Percentiles rank a stretch among this genome's conserved stretches.
phyloP scores from a whole-genome alignment of 192 early-diverging fungal genomes.

The Thamnidium elegans region DNA sequence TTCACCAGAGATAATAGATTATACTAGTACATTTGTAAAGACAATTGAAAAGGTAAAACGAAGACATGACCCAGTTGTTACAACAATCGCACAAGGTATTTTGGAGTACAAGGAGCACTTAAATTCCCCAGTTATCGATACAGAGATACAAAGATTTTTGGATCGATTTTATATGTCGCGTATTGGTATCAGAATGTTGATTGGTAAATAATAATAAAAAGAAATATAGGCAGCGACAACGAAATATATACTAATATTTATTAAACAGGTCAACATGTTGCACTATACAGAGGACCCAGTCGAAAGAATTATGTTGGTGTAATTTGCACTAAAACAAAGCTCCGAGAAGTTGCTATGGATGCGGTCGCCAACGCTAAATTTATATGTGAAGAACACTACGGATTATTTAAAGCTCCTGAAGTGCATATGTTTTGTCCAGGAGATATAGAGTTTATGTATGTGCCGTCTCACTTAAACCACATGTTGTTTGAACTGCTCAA shows the following conservation, averaged over 20 bases:
- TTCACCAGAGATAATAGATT: slow-evolving; percentile 68
- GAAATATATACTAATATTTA: not conserved
- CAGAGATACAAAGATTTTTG: slow-evolving; percentile 83
- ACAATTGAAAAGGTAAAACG: slow-evolving; percentile 90
- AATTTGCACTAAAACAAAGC: slow-evolving; percentile 86
- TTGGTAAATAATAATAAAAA: slow-evolving; percentile 57
- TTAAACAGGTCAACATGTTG: slow-evolving; percentile 68
- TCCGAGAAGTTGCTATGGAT: slow-evolving; percentile 79
- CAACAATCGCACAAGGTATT: slow-evolving; percentile 90
- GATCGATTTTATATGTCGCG: slow-evolving; percentile 97
- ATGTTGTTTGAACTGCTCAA: slow-evolving; percentile 98
- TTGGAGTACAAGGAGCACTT: slow-evolving; percentile 81
- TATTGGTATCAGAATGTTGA: slow-evolving; percentile 97
- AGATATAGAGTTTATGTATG: slow-evolving; percentile 93
- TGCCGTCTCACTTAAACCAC: slow-evolving; percentile 92
- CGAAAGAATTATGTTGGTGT: slow-evolving; percentile 85
- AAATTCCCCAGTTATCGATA: slow-evolving; percentile 51
- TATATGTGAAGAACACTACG: slow-evolving; percentile 90
- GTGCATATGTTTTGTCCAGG: slow-evolving; percentile 71
- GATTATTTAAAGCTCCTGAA: slow-evolving; percentile 77
- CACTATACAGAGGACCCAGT: slow-evolving; percentile 61
- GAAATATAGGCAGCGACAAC: not conserved
- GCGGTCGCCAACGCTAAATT: slow-evolving; percentile 87
- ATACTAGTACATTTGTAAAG: slow-evolving; percentile 83
- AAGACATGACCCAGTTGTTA: slow-evolving; percentile 90